Base-by-base conservation (phyloP, 108 stramenopile species). In the Nitzschia sp. region DNA sequence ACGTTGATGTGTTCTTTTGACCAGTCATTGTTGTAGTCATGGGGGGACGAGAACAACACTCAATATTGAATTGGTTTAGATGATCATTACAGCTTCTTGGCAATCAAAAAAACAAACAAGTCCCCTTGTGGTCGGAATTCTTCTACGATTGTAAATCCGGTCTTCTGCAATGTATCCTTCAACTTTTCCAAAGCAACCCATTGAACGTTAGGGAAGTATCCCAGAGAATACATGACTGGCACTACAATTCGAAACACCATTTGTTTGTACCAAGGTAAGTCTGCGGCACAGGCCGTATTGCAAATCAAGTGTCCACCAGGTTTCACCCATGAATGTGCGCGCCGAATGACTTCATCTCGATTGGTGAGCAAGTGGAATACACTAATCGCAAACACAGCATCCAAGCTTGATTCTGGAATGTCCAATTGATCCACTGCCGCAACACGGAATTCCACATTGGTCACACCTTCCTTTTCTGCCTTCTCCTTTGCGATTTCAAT, bases 251-350 rank as follows among this genome's bases (percentile, higher is more conserved):
- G 12, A 26, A 22, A 55, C 12, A 55, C 12, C 54, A 24, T 14
- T 26, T 21, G 25, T 22, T 24, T 19, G 54, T 12, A 25, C 54
- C 21, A 55, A 20, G 54, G 21, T 53, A 67, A 55, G 53, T 67
- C 66, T 48, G 19, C 44, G 10, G 41, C 44, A 41, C 66, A 67
- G 5, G 55, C 54, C 8, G 66, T 67, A 37, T 53, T 55, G 22
- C 53, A 55, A n/a, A 67, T 25, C 15, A 67, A 67, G 17, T 39
- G 7, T 67, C 66, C 66, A 21, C 66, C 66, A 19, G 66, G 66
- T 48, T 67, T 56, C 2, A 67, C 26, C 66, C 66, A 67, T 10
- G 40, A 14, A 9, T 67, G 44, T 12, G 38, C 44, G 38, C 55
- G 52, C 24, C 6, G 10, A 14, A 38, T 59, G 6, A 24, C 21